Evolutionary conservation across 768 basidiomycete genomes (phyloP), one percentile per base, ranked within the genome.

Genomic region (Neoboletus magnificus): DNA sequence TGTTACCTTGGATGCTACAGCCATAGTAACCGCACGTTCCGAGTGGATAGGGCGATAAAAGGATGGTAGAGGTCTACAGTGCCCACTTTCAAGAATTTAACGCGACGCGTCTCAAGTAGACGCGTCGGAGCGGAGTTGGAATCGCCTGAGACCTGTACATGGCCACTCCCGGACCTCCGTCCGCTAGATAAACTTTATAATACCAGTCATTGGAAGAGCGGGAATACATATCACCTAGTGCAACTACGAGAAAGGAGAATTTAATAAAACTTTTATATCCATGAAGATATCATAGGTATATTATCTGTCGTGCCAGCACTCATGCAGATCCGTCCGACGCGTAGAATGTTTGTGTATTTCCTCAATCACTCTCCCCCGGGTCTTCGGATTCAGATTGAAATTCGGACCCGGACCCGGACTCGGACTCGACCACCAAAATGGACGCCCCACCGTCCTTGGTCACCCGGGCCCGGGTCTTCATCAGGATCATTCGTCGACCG

Each of bases 401-500:
- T 13, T 33, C 33, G 33, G 33, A 33, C 13, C 22, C 37, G 13
- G 29, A 40, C 29, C 50, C 52, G 11, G 46, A 50, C 23, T 56
- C 41, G 12, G 55, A 58, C 16, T 60, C 61, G 54, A 66, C 54
- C 18, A 64, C 73, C 49, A 84, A 72, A 22, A 83, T 62, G 1
- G 84, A 86, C 0, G 79, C 79, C 4, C 85, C 85, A 25, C 84
- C 83, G 63, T 86, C 85, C 22, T 65, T 62, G 1, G 84, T 86
- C 32, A 86, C 73, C 23, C 85, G 72, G 41, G 73, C 76, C 23
- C 85, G 72, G 0, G 83, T 84, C 65, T 83, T 84, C 61, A 84
- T 73, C 22, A 84, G 54, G 12, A 86, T 52, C 51, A 81, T 82
- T 0, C 79, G 72, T n/a, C 84, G 79, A 5, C 84, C 83, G 55